These are phyloP conservation scores for Botrytis byssoidea DNA, from an alignment of 2,329 filamentous ascomycete genomes.

Conservation along the genomic window DNA sequence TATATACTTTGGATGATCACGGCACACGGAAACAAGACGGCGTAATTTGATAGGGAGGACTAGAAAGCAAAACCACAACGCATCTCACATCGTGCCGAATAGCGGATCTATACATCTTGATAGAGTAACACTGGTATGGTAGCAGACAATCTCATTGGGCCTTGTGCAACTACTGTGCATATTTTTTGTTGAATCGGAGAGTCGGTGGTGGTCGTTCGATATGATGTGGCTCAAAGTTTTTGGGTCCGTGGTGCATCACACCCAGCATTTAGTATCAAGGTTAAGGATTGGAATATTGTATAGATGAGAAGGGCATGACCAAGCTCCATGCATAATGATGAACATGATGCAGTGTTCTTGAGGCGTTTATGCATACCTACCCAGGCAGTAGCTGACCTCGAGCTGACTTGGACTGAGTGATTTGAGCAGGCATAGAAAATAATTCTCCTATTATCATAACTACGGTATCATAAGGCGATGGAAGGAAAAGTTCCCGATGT, in stretches of 20 bases:
- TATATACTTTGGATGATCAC: neutral
- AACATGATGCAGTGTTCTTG: neutral
- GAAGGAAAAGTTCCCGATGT: neutral
- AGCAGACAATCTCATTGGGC: neutral
- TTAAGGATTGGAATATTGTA: neutral
- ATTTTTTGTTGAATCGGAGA: neutral
- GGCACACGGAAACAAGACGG: neutral
- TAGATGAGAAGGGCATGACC: neutral
- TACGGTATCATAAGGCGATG: neutral
- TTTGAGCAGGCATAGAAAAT: neutral
- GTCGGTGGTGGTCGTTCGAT: neutral
- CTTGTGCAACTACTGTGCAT: neutral
- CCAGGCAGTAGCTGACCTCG: neutral
- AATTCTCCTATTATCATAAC: neutral
- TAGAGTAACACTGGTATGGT: neutral
- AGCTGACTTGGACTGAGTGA: neutral
- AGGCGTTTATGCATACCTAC: neutral
- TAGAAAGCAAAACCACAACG: neutral
- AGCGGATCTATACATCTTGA: neutral
- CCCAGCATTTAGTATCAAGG: neutral
- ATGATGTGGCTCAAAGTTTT: neutral
- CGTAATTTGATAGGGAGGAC: neutral
- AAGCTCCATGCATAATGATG: neutral
- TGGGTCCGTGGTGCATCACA: neutral
- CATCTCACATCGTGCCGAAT: neutral